phyloP scores from a whole-genome alignment of 495 filamentous ascomycete species.

The Lasiosphaeriaceae sp. region DNA sequence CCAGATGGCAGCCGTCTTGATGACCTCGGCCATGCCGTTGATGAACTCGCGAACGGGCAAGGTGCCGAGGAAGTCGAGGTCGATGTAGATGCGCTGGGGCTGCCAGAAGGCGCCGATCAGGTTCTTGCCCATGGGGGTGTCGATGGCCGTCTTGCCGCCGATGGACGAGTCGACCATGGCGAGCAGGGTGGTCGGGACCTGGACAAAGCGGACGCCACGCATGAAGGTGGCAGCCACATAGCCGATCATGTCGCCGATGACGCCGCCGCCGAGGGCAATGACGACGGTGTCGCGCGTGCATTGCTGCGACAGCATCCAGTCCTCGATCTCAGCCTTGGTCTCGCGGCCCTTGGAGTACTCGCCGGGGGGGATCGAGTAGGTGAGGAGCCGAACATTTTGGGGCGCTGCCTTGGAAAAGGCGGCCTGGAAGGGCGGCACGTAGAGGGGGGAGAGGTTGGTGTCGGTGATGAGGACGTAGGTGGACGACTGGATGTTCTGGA shows the following conservation, averaged over 20 bases:
- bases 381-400: conserved; percentile 66
- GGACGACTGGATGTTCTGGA: conserved; percentile 71
- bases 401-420: conserved; percentile 60
- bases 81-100: conserved; percentile 87
- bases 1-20: conserved; percentile 98
- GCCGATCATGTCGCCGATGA: conserved; percentile 96
- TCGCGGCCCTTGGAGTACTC: conserved; percentile 89
- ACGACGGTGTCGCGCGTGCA: conserved; percentile 94
- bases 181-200: conserved; percentile 91
- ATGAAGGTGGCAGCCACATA: conserved; percentile 98
- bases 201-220: conserved; percentile 92
- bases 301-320: conserved; percentile 90
- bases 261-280: conserved; percentile 93
- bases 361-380: conserved; percentile 82
- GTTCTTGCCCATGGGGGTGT: conserved; percentile 96
- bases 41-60: conserved; percentile 91
- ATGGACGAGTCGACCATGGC: conserved; percentile 99
- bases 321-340: conserved; percentile 92
- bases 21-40: conserved; percentile 98
- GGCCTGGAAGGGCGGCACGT: conserved; percentile 71
- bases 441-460: conserved; percentile 79
- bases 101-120: conserved; percentile 97
- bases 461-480: conserved; percentile 97
- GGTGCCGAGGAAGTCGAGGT: conserved; percentile 87
- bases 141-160: conserved; percentile 97